These are phyloP conservation scores for Tinospora cordifolia DNA, from an alignment of 164 flowering plant genomes.

Conservation along the genomic window DNA sequence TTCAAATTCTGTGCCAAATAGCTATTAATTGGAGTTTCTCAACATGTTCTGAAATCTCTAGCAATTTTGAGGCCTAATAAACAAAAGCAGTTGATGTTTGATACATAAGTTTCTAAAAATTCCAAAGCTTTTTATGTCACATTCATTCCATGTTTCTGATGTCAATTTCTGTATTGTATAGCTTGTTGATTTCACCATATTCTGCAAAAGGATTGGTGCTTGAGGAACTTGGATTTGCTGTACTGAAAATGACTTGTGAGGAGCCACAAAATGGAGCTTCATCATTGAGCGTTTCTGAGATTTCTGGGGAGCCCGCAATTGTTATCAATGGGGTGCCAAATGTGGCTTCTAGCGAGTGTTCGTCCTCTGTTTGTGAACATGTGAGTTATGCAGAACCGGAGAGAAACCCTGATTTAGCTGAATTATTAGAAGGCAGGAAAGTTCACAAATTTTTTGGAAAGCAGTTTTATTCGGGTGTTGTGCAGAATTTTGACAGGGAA, in stretches of 20 bases:
- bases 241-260: slow-evolving; percentile 30
- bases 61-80: background rate
- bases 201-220: background rate
- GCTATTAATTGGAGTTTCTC: background rate
- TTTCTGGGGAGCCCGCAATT: slow-evolving; percentile 73
- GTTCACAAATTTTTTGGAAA: slow-evolving; percentile 58
- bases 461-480: slow-evolving; percentile 44
- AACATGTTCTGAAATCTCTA: background rate
- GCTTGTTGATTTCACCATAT: background rate
- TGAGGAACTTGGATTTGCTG: background rate
- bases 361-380: slow-evolving; percentile 9
- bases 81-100: background rate
- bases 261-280: slow-evolving; percentile 21
- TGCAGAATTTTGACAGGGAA: slow-evolving; percentile 55
- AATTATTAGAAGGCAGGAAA: slow-evolving; percentile 75
- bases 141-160: background rate
- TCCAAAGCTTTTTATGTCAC: background rate
- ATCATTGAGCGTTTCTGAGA: slow-evolving; percentile 32
- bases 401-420: slow-evolving; percentile 35
- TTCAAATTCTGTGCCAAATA: background rate
- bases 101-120: background rate
- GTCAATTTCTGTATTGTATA: background rate
- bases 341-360: slow-evolving; percentile 13
- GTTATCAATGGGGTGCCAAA: slow-evolving; percentile 68
- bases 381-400: slow-evolving; percentile 18